These are phyloP conservation scores for Nyctanthes arbortristis DNA, from an alignment of 257 asterid species.

Conservation along the genomic window DNA sequence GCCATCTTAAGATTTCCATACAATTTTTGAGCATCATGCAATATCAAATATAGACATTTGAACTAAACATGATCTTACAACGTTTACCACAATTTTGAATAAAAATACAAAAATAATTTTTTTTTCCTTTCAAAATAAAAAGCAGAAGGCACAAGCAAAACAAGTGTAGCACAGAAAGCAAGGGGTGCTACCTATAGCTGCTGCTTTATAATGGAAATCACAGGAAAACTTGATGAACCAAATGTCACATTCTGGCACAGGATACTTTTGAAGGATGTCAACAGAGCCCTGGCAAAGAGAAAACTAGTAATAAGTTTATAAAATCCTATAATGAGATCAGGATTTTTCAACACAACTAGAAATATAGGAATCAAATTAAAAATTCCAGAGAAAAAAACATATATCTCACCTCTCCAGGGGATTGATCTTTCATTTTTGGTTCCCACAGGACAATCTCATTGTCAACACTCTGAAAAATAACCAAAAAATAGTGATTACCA, in stretches of 20 bases:
- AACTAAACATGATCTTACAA: no score
- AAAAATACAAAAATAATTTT: neutral
- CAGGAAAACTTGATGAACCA: conserved; percentile 98
- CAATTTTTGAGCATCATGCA: no score
- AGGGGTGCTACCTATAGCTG: conserved; percentile 75
- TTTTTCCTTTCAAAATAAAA: no score
- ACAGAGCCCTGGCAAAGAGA: conserved; percentile 68
- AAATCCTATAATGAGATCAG: neutral
- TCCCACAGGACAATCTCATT: conserved; percentile 96
- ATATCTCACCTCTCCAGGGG: conserved; percentile 98
- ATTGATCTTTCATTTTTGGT: conserved; percentile 91
- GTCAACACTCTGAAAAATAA: conserved; percentile 81
- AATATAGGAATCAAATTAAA: neutral
- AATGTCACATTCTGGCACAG: conserved; percentile 96
- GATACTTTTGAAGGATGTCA: conserved; percentile 94
- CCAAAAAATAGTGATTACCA: conserved; percentile 15
- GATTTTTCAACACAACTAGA: neutral
- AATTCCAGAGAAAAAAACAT: conserved; percentile 14
- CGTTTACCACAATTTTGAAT: no score
- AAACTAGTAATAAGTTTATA: conserved; percentile 18
- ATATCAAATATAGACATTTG: no score
- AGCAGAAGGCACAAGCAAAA: neutral
- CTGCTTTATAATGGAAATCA: conserved; percentile 76
- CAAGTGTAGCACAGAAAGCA: neutral
- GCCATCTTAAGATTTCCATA: no score